Evolutionary conservation across 1,139 yeast genomes (phyloP), one percentile per base, ranked within the genome.

Genomic region (Barnettozyma hawaiiensis): DNA sequence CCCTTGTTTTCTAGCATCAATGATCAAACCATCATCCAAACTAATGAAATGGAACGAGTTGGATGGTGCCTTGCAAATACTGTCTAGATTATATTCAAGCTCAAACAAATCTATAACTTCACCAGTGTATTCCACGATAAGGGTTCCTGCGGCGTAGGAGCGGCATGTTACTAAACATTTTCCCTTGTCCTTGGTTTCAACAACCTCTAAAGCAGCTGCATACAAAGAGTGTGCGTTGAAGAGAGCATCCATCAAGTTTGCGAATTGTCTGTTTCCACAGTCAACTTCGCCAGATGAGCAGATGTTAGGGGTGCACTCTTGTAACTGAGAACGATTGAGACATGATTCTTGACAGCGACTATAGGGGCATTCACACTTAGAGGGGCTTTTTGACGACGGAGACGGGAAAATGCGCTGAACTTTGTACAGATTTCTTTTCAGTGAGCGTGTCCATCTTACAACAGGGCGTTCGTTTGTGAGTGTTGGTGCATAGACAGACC

Each of bases 121-220:
- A 9, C 74, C 74, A 2, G 71, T 66, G 47, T 68, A 69, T 45
- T 69, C 73, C n/a, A 67, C 54, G 33, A 69, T 64, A 11, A 69
- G 52, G n/a, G 64, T 62, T 2, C 64, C 63, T 0, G 67, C 60
- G 6, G 52, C 49, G 41, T 62, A 69, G 0, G 58, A 45, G 22
- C 71, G 54, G 1, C 62, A 56, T 2, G 72, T 61, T 7, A 64
- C 44, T 8, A 69, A 52, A 0, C 73, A 73, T 35, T 54, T 55
- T 2, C 72, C 73, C 41, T 64, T 62, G 11, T 49, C 45, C 8
- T 59, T 58, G 0, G 66, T 58, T 44, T 49, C 42, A 12, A 59
- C 46, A 10, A 66, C 63, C 41, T 66, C 70, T 45, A 49, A 62
- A 0, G 66, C 70, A 16, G 52, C 48, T 2, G 65, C 59, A 45